Percentiles rank a stretch among this genome's conserved stretches.
phyloP scores from a whole-genome alignment of 441 rosid species.

The Dalechampia spathulata region DNA sequence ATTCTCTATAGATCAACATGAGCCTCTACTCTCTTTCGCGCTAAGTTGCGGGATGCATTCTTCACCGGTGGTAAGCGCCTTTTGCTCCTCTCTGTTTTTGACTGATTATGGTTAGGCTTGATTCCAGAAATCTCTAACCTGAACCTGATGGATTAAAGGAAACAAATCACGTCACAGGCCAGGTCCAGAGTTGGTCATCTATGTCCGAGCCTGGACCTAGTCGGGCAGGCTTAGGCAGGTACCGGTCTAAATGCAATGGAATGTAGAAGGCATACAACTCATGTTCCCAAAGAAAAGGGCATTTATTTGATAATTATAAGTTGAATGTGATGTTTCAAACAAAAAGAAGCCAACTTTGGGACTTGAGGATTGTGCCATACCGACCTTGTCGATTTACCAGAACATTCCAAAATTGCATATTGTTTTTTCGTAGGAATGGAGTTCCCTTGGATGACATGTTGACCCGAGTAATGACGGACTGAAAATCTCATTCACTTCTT shows the following conservation, averaged over 20 bases:
- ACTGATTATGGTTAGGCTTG: not conserved
- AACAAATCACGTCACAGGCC: too few relatives aligned
- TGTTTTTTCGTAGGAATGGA: too few relatives aligned
- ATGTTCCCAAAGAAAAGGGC: not conserved
- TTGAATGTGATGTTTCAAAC: not conserved
- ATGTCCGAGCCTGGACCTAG: too few relatives aligned
- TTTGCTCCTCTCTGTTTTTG: not conserved
- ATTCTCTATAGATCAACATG: slow-evolving; percentile 49
- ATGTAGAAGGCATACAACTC: too few relatives aligned
- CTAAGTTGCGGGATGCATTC: slow-evolving; percentile 64
- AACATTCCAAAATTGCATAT: too few relatives aligned
- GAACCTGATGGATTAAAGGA: too few relatives aligned
- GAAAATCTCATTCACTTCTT: not conserved
- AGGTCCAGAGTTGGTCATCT: too few relatives aligned
- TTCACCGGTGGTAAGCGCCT: slow-evolving; percentile 57
- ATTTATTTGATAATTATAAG: not conserved
- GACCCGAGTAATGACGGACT: not conserved
- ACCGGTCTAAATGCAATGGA: too few relatives aligned
- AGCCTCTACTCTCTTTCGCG: slow-evolving; percentile 58
- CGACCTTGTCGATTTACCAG: not conserved
- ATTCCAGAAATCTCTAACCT: not conserved
- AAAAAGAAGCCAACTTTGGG: not conserved
- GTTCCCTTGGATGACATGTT: not conserved
- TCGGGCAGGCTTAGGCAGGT: too few relatives aligned
- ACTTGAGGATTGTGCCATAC: not conserved